Percentiles rank a stretch among this genome's conserved stretches.
Conservation (phyloP, 192 early-diverging fungal genomes). For the Coemansia sp. region DNA sequence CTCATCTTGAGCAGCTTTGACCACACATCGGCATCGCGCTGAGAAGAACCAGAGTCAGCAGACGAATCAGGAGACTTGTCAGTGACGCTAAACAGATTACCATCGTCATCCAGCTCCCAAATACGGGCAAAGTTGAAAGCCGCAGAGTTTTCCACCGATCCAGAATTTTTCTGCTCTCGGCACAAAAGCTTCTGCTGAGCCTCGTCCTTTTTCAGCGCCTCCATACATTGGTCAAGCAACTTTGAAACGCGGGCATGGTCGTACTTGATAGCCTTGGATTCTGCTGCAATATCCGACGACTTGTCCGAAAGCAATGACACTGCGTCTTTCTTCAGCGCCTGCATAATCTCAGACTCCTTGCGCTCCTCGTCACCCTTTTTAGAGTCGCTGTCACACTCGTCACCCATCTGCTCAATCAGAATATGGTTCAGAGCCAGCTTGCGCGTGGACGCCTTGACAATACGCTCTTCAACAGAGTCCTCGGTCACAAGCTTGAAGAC, state of each 20-base stretch:
- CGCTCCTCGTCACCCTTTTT: slow-evolving; percentile 12
- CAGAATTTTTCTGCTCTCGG: neutral
- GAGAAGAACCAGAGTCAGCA: neutral
- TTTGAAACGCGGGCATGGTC: neutral
- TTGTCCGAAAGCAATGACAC: slow-evolving; percentile 66
- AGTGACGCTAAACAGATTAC: neutral
- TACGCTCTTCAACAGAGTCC: slow-evolving; percentile 95
- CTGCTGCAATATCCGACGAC: slow-evolving; percentile 29
- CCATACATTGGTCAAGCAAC: slow-evolving; percentile 37
- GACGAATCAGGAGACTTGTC: neutral
- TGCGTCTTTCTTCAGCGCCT: slow-evolving; percentile 88
- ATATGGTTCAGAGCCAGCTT: slow-evolving; percentile 97
- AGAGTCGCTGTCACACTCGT: slow-evolving; percentile 11
- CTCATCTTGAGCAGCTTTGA: slow-evolving; percentile 12
- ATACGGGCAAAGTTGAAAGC: slow-evolving; percentile 29
- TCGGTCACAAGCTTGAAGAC: slow-evolving; percentile 94
- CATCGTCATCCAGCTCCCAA: slow-evolving; percentile 19
- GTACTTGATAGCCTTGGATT: slow-evolving; percentile 27
- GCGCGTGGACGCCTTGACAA: slow-evolving; percentile 89
- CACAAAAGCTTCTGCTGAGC: neutral
- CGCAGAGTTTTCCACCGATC: neutral
- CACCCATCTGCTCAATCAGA: slow-evolving; percentile 83
- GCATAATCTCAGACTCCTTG: slow-evolving; percentile 18
- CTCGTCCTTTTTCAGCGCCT: slow-evolving; percentile 11
- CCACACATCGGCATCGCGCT: slow-evolving; percentile 22